Conservation (phyloP, 2,329 filamentous ascomycete genomes). For the Fusarium nematophilum region DNA sequence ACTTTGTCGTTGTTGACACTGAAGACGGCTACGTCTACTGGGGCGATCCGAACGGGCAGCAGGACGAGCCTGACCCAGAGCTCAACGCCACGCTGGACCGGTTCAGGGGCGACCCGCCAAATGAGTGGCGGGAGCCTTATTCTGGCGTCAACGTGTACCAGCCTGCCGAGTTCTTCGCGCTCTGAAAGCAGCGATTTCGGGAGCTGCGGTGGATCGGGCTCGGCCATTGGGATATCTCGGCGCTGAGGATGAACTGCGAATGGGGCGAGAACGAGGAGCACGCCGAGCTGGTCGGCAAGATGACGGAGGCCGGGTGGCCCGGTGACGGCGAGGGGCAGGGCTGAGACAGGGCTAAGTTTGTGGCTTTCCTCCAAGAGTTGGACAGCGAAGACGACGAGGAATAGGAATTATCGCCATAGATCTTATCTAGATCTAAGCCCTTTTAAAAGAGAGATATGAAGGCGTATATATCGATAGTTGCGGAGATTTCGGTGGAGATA, state of each 20-base stretch:
- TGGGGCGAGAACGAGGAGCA: not conserved
- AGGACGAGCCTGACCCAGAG: not conserved
- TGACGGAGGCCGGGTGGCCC: not conserved
- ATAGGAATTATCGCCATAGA: too few relatives aligned
- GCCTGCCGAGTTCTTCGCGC: not conserved
- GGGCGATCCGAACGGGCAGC: conserved; percentile 3
- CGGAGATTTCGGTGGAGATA: too few relatives aligned
- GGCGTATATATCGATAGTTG: too few relatives aligned
- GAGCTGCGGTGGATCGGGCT: not conserved
- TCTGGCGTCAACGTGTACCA: not conserved
- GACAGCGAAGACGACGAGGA: too few relatives aligned
- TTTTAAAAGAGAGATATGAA: too few relatives aligned
- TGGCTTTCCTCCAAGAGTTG: too few relatives aligned
- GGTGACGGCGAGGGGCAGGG: not conserved
- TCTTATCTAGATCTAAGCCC: too few relatives aligned
- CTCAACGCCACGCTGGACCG: not conserved
- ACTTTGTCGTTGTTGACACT: conserved; percentile 27
- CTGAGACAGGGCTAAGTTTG: not conserved
- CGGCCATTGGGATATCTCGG: not conserved
- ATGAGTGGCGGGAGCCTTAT: not conserved
- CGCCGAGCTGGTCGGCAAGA: not conserved
- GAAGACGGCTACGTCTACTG: conserved; percentile 29
- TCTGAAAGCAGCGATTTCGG: not conserved
- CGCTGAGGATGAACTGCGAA: not conserved
- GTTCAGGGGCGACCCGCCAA: not conserved